phyloP scores from a whole-genome alignment of 495 filamentous ascomycete species.

The Cudoniella acicularis region DNA sequence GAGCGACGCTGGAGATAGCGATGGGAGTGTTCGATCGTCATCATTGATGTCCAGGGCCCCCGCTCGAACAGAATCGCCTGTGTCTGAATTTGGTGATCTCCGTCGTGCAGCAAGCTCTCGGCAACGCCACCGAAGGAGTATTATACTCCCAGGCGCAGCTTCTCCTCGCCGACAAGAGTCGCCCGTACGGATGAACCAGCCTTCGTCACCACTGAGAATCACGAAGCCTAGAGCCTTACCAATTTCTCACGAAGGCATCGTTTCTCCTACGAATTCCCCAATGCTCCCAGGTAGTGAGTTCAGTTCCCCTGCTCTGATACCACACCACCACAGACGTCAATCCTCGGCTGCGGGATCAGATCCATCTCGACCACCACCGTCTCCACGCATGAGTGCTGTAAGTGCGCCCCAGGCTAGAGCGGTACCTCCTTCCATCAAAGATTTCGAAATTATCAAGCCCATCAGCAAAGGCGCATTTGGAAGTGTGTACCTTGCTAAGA shows the following conservation, averaged over 20 bases:
- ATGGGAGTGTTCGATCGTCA: slow-evolving; percentile 80
- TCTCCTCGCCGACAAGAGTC: slow-evolving; percentile 84
- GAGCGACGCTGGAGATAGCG: slow-evolving; percentile 74
- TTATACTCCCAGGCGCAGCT: slow-evolving; percentile 69
- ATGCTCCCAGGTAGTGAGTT: slow-evolving; percentile 79
- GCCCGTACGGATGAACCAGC: slow-evolving; percentile 66
- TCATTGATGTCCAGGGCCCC: slow-evolving; percentile 62
- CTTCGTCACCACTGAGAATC: slow-evolving; percentile 84
- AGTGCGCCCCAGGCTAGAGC: slow-evolving; percentile 76
- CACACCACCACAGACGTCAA: slow-evolving; percentile 80
- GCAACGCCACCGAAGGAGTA: slow-evolving; percentile 77
- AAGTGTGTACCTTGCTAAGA: slow-evolving; percentile 95
- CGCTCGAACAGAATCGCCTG: slow-evolving; percentile 79
- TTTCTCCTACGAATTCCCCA: slow-evolving; percentile 86
- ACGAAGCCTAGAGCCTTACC: slow-evolving; percentile 75
- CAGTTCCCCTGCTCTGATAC: slow-evolving; percentile 59
- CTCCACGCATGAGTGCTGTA: slow-evolving; percentile 70
- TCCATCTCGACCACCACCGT: slow-evolving; percentile 64
- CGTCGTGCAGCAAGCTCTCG: slow-evolving; percentile 63
- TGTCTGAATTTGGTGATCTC: slow-evolving; percentile 74
- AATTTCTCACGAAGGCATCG: slow-evolving; percentile 66
- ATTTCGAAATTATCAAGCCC: slow-evolving; percentile 98
- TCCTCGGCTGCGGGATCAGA: slow-evolving; percentile 84
- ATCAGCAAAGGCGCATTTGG: slow-evolving; percentile 99
- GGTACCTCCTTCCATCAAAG: slow-evolving; percentile 91